Evolutionary conservation across 2,329 filamentous ascomycete species (phyloP).

Genomic region (Lecanicillium sp.): DNA sequence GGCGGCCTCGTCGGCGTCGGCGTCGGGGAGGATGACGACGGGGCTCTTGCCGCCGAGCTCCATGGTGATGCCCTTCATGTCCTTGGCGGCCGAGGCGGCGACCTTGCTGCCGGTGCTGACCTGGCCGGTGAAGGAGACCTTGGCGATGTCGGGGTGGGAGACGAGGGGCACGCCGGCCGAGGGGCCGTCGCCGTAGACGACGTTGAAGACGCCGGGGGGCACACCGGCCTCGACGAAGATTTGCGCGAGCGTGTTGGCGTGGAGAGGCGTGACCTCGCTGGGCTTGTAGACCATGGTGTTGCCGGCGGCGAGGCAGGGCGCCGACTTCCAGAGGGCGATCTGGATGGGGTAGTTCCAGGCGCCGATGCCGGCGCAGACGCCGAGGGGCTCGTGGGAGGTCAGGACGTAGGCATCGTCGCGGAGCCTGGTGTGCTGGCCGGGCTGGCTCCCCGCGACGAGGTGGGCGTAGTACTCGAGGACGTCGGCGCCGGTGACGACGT

Average conservation of each 20-base stretch:
- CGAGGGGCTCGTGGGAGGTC: conserved; percentile 73
- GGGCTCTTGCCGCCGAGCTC: conserved; percentile 86
- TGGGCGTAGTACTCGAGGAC: conserved; percentile 84
- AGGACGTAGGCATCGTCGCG: conserved; percentile 75
- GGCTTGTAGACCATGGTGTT: conserved; percentile 92
- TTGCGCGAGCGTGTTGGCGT: conserved; percentile 67
- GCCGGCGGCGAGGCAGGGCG: conserved; percentile 75
- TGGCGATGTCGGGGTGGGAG: conserved; percentile 65
- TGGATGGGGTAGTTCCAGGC: conserved; percentile 93
- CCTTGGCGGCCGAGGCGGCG: conserved; percentile 64
- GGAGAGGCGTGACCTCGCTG: conserved; percentile 80
- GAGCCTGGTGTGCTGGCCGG: conserved; percentile 71
- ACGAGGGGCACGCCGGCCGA: conserved; percentile 67
- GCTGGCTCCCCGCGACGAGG: conserved; percentile 70
- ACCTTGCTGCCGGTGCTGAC: conserved; percentile 80
- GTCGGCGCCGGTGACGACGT: conserved; percentile 76
- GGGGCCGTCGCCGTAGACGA: conserved; percentile 73
- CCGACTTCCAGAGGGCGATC: conserved; percentile 86
- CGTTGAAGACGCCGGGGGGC: conserved; percentile 79
- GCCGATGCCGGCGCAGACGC: conserved; percentile 80
- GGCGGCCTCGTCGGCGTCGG: conserved; percentile 71
- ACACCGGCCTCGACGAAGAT: conserved; percentile 75
- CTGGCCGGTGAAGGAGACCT: conserved; percentile 87
- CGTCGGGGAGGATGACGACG: conserved; percentile 72
- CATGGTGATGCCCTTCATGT: conserved; percentile 90